A percentile compares a stretch with the other conserved stretches of the same genome.
phyloP scores from a whole-genome alignment of 2,329 filamentous ascomycete species.

The Sporothrix mexicana region DNA sequence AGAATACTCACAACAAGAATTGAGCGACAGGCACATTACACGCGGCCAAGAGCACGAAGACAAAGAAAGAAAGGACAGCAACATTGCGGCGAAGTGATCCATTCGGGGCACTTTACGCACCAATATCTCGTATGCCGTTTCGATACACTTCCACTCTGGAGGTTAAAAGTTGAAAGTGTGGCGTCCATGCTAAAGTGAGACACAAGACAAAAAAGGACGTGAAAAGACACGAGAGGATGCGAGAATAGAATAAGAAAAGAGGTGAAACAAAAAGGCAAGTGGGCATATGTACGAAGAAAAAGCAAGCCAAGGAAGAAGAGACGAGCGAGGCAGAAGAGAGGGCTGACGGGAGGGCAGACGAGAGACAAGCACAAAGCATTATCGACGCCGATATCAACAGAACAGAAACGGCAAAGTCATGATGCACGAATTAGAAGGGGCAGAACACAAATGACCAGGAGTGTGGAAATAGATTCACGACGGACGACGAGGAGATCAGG shows the following conservation, averaged over 20 bases:
- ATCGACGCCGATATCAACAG: too few species aligned
- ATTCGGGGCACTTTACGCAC: too few species aligned
- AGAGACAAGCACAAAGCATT: too few species aligned
- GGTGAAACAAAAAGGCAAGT: background rate
- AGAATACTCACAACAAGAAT: background rate
- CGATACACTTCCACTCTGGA: too few species aligned
- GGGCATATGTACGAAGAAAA: background rate
- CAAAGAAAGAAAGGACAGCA: background rate
- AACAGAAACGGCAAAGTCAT: background rate
- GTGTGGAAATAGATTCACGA: background rate
- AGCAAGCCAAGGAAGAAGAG: background rate
- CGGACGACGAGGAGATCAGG: background rate
- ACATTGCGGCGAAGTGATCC: background rate
- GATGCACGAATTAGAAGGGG: background rate
- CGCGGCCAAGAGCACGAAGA: conserved; percentile 8
- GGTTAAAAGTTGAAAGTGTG: background rate
- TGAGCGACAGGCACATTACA: background rate
- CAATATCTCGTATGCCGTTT: too few species aligned
- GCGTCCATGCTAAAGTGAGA: background rate
- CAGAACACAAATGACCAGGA: background rate
- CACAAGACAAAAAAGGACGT: background rate
- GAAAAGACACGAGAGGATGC: background rate
- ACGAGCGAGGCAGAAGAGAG: too few species aligned
- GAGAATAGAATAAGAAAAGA: background rate
- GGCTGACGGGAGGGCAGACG: too few species aligned